Conservation (phyloP, 2,329 filamentous ascomycete genomes). For the Dendrostoma leiphaemia region DNA sequence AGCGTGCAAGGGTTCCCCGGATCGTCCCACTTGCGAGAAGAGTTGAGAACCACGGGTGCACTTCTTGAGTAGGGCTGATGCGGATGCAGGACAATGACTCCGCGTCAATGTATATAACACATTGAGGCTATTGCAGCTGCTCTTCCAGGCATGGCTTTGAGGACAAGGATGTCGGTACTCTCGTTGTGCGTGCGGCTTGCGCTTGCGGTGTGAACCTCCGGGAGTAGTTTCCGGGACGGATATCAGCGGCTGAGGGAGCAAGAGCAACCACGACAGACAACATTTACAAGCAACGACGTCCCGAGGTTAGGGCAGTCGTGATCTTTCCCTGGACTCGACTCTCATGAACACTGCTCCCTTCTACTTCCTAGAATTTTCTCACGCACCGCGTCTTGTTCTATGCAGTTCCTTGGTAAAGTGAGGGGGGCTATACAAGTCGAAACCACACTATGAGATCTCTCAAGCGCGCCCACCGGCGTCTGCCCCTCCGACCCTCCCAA, state of each 20-base stretch:
- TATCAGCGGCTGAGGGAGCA: conserved; percentile 14
- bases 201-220: too few species aligned
- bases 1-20: conserved; percentile 4
- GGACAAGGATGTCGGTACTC: neutral
- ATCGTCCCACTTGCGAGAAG: neutral
- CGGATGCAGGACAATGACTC: too few species aligned
- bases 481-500: conserved; percentile 31
- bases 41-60: neutral
- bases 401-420: too few species aligned
- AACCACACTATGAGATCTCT: conserved; percentile 50
- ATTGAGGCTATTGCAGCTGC: neutral
- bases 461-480: conserved; percentile 47
- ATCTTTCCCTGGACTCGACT: neutral
- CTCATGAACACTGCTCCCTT: too few species aligned
- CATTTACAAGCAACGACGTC: neutral
- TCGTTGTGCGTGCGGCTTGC: too few species aligned
- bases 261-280: neutral
- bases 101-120: neutral
- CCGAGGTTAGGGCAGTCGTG: too few species aligned
- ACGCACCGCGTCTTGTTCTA: too few species aligned
- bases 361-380: too few species aligned
- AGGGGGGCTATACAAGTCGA: neutral
- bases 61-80: too few species aligned
- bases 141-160: neutral
- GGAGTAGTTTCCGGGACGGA: conserved; percentile 16